Base-by-base conservation (phyloP, 1,284 basidiomycete genomes). In the Ceratobasidium sp. region DNA sequence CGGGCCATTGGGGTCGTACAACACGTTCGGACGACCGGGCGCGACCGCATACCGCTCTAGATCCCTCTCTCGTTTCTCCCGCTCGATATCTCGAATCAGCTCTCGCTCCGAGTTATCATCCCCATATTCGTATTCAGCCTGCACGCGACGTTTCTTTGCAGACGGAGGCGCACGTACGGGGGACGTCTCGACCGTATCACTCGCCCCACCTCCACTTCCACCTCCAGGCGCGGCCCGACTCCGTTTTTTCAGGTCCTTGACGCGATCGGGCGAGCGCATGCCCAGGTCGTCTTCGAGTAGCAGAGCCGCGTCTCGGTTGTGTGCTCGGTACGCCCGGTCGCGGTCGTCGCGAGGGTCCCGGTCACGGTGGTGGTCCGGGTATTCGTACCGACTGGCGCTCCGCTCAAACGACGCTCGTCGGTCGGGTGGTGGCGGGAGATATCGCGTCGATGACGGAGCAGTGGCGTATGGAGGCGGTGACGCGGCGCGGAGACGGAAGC, bases 251-350 rank as follows among this genome's bases (percentile, higher is more conserved):
- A 64, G 61, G 51, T 69, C 67, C 51, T 69, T 69, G 49, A 53
- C 53, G 33, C 73, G 73, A 51, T 76, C 73, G 28, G 73, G 73
- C 49, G 73, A 76, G 33, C 73, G 73, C 73, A 76, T 40, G 2
- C 73, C 73, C 13, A 76, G 63, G 33, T 76, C 73, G 73, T 76
- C 73, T 39, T 76, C 73, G 33, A 76, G 73, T 49, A 76, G 40
- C 20, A 76, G 73, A 15, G 73, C 73, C 0, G 73, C 73, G 40
- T 76, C 73, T 18, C 63, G 73, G 73, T 76, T 76, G 73, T 66
- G 73, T 10, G 73, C 73, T 40, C 71, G 67, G 26, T 46, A 51
- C 39, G 49, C 51, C n/a, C 26, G 69, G 40, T 71, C 46, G 68
- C 68, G 46, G 23, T 70, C 69, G 69, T 71, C 20, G 20, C 44